These are phyloP conservation scores for Phialophora tarda DNA, from an alignment of 2,329 filamentous ascomycete genomes.

Conservation along the genomic window DNA sequence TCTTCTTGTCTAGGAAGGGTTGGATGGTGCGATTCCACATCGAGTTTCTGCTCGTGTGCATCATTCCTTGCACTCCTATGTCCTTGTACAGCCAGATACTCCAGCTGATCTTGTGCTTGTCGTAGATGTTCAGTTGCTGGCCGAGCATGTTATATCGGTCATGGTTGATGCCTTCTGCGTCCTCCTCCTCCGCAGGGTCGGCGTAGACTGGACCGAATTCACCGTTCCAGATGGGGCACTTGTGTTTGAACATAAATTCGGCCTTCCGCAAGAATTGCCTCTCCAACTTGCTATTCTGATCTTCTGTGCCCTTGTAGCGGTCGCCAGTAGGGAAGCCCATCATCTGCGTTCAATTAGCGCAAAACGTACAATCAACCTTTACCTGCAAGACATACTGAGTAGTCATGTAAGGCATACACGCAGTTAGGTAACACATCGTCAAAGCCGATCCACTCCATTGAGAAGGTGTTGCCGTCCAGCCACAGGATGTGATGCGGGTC, in stretches of 20 bases:
- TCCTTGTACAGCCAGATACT: conserved; percentile 67
- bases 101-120: conserved; percentile 60
- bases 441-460: conserved; percentile 54
- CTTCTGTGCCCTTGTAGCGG: conserved; percentile 48
- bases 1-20: conserved; percentile 64
- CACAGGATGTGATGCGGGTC: conserved; percentile 55
- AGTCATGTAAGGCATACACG: conserved; percentile 50
- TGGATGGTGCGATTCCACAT: conserved; percentile 58
- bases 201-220: conserved; percentile 57
- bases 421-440: conserved; percentile 51
- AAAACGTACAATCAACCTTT: background rate
- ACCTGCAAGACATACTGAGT: conserved; percentile 42
- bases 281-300: conserved; percentile 52
- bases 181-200: conserved; percentile 17
- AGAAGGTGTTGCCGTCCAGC: conserved; percentile 53
- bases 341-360: conserved; percentile 22
- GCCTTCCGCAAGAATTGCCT: conserved; percentile 54
- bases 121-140: conserved; percentile 58
- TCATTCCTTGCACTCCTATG: conserved; percentile 62
- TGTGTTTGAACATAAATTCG: conserved; percentile 52
- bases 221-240: conserved; percentile 58
- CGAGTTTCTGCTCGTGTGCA: conserved; percentile 54
- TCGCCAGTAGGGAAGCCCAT: conserved; percentile 52
- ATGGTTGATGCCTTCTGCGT: conserved; percentile 41
- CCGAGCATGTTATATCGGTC: conserved; percentile 56